phyloP scores from a whole-genome alignment of 352 stramenopile species.

The Phytopythium chamaehyphon region DNA sequence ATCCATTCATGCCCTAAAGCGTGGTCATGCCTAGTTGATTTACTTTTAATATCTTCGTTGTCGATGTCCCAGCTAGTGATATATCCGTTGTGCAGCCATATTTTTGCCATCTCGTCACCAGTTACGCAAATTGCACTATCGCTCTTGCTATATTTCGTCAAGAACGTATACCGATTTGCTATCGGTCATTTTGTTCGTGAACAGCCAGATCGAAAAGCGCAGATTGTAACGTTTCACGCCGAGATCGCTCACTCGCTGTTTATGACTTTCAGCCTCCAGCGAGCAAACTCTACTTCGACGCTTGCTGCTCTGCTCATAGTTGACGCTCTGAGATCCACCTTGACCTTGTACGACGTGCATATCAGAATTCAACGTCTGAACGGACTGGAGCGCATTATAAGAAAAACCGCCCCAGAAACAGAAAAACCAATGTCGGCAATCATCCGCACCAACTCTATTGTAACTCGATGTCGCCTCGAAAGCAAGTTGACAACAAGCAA shows the following conservation, averaged over 20 bases:
- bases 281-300: slow-evolving; percentile 22
- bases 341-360: slow-evolving; percentile 14
- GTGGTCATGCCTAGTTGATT: slow-evolving; percentile 3
- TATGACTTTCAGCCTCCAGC: slow-evolving; percentile 36
- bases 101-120: slow-evolving; percentile 11
- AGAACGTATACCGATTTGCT: slow-evolving; percentile 26
- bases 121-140: slow-evolving; percentile 11
- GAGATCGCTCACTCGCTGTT: slow-evolving; percentile 45
- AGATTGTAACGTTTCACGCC: slow-evolving; percentile 36
- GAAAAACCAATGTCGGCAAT: too few species aligned
- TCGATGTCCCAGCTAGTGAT: slow-evolving; percentile 10
- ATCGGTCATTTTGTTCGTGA: slow-evolving; percentile 12
- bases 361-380: slow-evolving; percentile 4
- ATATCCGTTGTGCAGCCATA: slow-evolving; percentile 17
- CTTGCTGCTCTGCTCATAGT: slow-evolving; percentile 17
- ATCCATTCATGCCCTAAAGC: slow-evolving; percentile 3
- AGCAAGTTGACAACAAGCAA: too few species aligned
- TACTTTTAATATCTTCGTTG: slow-evolving; percentile 3
- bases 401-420: too few species aligned
- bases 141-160: slow-evolving; percentile 22
- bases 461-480: too few species aligned
- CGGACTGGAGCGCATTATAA: background rate
- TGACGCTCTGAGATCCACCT: slow-evolving; percentile 11
- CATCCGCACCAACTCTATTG: too few species aligned
- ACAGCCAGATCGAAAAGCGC: slow-evolving; percentile 19